phyloP scores from a whole-genome alignment of 129 eudicot genomes.

The Apium graveolens region DNA sequence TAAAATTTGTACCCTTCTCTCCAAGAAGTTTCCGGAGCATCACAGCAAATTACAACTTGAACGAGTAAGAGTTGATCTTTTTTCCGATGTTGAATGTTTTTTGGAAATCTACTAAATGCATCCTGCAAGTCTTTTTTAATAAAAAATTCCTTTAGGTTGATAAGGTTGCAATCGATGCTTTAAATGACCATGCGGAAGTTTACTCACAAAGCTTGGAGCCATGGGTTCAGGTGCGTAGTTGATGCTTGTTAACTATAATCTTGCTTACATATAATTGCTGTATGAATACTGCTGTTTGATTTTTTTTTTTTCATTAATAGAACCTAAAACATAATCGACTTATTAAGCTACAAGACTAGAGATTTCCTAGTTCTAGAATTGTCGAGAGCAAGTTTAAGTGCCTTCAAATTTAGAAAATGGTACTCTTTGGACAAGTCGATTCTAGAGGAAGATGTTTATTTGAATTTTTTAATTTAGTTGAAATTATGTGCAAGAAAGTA shows the following conservation, averaged over 20 bases:
- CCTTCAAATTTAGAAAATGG: not conserved
- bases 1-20: slow-evolving; percentile 63
- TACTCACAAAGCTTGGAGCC: slow-evolving; percentile 94
- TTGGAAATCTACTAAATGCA: not conserved
- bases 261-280: not conserved
- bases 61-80: slow-evolving; percentile 52
- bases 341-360: not conserved
- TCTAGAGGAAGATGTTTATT: not conserved
- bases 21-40: slow-evolving; percentile 95
- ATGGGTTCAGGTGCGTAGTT: slow-evolving; percentile 73
- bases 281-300: not conserved
- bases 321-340: not conserved
- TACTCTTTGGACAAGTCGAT: not conserved
- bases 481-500: not conserved
- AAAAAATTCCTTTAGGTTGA: slow-evolving; percentile 50
- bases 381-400: not conserved
- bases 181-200: slow-evolving; percentile 84
- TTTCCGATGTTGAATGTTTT: not conserved
- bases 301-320: not conserved
- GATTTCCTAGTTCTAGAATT: not conserved
- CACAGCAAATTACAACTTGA: slow-evolving; percentile 89
- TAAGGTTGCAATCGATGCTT: slow-evolving; percentile 79
- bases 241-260: not conserved
- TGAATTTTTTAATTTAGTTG: not conserved
- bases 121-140: slow-evolving; percentile 6